Conservation (phyloP, 495 filamentous ascomycete species). For the Pyrenopolyporus hunteri region DNA sequence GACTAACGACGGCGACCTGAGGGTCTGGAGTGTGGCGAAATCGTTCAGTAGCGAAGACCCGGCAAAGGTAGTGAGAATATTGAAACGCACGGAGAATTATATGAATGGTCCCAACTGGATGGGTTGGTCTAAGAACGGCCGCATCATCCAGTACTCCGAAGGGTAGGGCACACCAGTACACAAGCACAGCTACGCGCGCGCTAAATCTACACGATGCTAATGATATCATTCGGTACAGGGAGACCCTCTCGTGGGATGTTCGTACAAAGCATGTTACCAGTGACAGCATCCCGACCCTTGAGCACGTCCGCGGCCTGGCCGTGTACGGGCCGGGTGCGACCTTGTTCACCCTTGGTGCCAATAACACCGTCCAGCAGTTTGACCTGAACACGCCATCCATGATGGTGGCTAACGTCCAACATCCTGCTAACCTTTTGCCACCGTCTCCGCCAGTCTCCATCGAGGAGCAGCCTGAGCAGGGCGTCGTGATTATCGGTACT, state of each 20-base stretch:
- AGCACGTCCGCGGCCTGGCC: slow-evolving; percentile 78
- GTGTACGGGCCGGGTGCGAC: slow-evolving; percentile 88
- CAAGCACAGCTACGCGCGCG: slow-evolving; percentile 45
- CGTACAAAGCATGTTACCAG: slow-evolving; percentile 92
- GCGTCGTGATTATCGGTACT: slow-evolving; percentile 44
- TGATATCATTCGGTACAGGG: slow-evolving; percentile 58
- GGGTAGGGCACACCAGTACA: slow-evolving; percentile 67
- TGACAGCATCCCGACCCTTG: slow-evolving; percentile 83
- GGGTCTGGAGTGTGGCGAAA: slow-evolving; percentile 97
- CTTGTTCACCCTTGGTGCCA: slow-evolving; percentile 90
- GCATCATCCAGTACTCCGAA: slow-evolving; percentile 91
- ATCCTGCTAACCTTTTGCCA: slow-evolving; percentile 74
- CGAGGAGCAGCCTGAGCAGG: slow-evolving; percentile 63
- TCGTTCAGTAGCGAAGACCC: slow-evolving; percentile 73
- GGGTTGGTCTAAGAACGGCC: slow-evolving; percentile 97
- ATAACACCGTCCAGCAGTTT: slow-evolving; percentile 91
- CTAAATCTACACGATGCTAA: slow-evolving; percentile 44
- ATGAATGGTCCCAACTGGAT: slow-evolving; percentile 89
- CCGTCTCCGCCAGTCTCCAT: slow-evolving; percentile 79
- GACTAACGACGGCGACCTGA: slow-evolving; percentile 87
- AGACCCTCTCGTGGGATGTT: slow-evolving; percentile 95
- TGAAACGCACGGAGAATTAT: slow-evolving; percentile 79
- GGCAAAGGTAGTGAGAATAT: slow-evolving; percentile 82
- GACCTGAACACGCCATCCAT: slow-evolving; percentile 79
- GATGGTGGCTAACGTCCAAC: slow-evolving; percentile 83